Evolutionary conservation across 176 grass and related monocot genomes (phyloP).

Genomic region (Eremochloa ophiuroides): DNA sequence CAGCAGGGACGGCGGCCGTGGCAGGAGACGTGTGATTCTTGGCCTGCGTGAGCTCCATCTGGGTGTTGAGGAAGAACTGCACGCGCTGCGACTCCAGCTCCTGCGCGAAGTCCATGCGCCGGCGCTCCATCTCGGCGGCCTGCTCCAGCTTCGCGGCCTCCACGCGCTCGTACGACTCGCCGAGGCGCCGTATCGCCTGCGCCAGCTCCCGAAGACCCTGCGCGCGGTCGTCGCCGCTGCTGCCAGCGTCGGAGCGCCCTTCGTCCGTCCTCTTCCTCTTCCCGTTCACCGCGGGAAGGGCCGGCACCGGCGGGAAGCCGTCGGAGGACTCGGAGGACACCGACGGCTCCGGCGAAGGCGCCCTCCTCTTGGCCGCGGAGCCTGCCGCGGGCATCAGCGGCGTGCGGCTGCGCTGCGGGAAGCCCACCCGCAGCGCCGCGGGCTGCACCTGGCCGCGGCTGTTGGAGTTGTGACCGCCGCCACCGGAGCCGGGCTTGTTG

Average conservation of each 20-base stretch:
- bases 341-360: conserved; percentile 34
- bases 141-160: conserved; percentile 80
- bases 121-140: conserved; percentile 66
- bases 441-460: conserved; percentile 27
- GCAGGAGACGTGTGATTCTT: conserved; percentile 25
- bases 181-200: conserved; percentile 50
- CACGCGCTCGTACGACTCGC: conserved; percentile 74
- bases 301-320: conserved; percentile 59
- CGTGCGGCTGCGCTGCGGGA: conserved; percentile 69
- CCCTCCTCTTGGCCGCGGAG: conserved; percentile 12
- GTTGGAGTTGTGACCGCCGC: conserved; percentile 8
- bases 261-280: conserved; percentile 45
- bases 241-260: not conserved
- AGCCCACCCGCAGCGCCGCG: conserved; percentile 34
- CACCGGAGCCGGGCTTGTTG: conserved; percentile 1
- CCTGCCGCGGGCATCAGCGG: conserved; percentile 22
- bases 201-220: conserved; percentile 53
- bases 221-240: not conserved
- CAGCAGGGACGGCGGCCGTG: not conserved
- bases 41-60: conserved; percentile 71
- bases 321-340: conserved; percentile 67
- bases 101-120: conserved; percentile 62
- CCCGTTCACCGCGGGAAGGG: conserved; percentile 39
- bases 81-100: conserved; percentile 78
- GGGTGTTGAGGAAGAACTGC: conserved; percentile 92